phyloP scores from a whole-genome alignment of 2,329 filamentous ascomycete species.

The Exophiala sideris region DNA sequence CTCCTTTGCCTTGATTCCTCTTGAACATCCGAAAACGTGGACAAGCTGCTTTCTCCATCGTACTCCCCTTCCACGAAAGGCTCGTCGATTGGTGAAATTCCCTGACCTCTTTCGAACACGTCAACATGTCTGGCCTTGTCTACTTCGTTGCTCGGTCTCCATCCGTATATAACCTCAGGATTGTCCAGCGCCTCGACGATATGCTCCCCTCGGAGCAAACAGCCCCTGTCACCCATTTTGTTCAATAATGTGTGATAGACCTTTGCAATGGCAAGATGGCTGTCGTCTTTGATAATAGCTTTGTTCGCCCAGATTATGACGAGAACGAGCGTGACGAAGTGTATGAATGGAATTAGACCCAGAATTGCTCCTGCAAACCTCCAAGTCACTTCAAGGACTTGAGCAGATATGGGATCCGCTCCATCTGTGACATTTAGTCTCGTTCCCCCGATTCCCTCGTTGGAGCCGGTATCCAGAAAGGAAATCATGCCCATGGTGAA shows the following conservation, averaged over 20 bases:
- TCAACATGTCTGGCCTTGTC: conserved; percentile 20
- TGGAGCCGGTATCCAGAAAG: conserved; percentile 9
- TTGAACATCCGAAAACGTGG: no score
- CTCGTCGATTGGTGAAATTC: neutral
- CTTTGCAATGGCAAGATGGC: conserved; percentile 25
- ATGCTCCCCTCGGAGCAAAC: conserved; percentile 23
- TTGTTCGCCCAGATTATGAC: conserved; percentile 27
- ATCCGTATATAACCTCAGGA: conserved; percentile 22
- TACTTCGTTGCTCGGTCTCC: conserved; percentile 7
- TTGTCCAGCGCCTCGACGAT: conserved; percentile 20
- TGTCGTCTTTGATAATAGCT: conserved; percentile 28
- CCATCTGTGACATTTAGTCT: conserved; percentile 65
- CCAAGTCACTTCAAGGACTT: conserved; percentile 82
- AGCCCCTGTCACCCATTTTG: conserved; percentile 21
- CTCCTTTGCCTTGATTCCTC: neutral
- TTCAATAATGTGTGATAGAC: conserved; percentile 18
- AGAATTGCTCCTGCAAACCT: conserved; percentile 21
- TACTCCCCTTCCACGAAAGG: conserved; percentile 20
- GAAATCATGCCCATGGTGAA: conserved; percentile 22
- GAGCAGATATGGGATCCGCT: conserved; percentile 78
- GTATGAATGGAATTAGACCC: conserved; percentile 21
- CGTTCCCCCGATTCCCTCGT: neutral
- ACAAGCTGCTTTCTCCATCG: conserved; percentile 7
- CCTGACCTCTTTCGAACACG: conserved; percentile 12
- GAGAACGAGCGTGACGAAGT: conserved; percentile 19